These are phyloP conservation scores for Mycena belliarum DNA, from an alignment of 768 basidiomycete species.

Conservation along the genomic window DNA sequence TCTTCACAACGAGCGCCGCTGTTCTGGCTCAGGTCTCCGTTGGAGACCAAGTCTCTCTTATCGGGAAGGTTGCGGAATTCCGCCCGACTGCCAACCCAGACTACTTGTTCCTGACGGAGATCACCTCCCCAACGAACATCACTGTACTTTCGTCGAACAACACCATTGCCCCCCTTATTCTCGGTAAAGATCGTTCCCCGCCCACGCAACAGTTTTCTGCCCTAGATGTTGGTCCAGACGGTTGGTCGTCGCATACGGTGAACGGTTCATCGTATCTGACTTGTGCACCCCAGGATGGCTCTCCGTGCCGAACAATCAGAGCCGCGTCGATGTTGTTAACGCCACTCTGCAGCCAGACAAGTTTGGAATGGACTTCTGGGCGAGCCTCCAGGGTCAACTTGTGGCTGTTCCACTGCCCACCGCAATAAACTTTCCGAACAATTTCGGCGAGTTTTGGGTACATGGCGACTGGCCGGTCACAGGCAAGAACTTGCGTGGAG, in stretches of 20 bases:
- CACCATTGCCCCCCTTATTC: slow-evolving; percentile 47
- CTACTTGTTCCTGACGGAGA: slow-evolving; percentile 52
- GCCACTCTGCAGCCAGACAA: slow-evolving; percentile 48
- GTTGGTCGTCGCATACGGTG: background rate
- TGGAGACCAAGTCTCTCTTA: slow-evolving; percentile 50
- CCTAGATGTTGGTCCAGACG: slow-evolving; percentile 55
- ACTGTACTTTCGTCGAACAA: slow-evolving; percentile 46
- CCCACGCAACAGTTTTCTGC: slow-evolving; percentile 49
- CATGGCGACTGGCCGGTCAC: slow-evolving; percentile 57
- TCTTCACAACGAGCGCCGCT: slow-evolving; percentile 45
- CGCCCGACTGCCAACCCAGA: slow-evolving; percentile 44
- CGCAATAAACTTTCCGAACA: slow-evolving; percentile 51
- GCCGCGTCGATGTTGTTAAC: slow-evolving; percentile 45
- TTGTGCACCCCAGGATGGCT: slow-evolving; percentile 36
- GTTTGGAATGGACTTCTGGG: slow-evolving; percentile 66
- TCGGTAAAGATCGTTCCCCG: slow-evolving; percentile 54
- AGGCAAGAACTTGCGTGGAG: slow-evolving; percentile 57
- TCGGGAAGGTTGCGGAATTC: slow-evolving; percentile 44
- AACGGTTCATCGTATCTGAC: background rate
- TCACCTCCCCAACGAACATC: slow-evolving; percentile 46
- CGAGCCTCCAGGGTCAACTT: slow-evolving; percentile 59
- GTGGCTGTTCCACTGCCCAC: slow-evolving; percentile 52
- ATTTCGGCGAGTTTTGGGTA: slow-evolving; percentile 60
- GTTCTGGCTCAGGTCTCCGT: slow-evolving; percentile 40
- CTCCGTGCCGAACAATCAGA: slow-evolving; percentile 55